Conservation (phyloP, 805 yeast species). For the Ogataea salicorniae region DNA sequence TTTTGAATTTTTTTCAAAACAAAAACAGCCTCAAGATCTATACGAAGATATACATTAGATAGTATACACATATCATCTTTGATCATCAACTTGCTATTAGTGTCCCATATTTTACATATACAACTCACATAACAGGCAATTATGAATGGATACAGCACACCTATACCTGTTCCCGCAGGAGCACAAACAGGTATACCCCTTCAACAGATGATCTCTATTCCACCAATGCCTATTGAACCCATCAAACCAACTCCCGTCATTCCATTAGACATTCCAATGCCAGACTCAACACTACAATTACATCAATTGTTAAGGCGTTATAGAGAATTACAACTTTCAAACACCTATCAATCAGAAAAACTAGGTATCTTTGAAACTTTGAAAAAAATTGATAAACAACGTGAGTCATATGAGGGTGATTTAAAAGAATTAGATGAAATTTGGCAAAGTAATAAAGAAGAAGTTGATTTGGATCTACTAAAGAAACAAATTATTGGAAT, state of each 20-base stretch:
- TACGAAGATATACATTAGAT: too few species aligned
- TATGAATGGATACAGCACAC: too few species aligned
- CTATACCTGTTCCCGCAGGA: too few species aligned
- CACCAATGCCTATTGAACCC: too few species aligned
- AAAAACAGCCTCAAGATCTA: too few species aligned
- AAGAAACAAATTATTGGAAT: constrained; percentile 58
- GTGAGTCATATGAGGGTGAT: constrained; percentile 31
- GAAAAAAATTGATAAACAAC: constrained; percentile 36
- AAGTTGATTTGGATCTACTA: constrained; percentile 43
- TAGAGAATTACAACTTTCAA: constrained; percentile 22
- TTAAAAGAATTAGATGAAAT: constrained; percentile 25
- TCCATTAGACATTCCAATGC: constrained; percentile 21
- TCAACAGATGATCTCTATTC: too few species aligned
- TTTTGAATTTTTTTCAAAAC: too few species aligned
- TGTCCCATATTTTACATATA: too few species aligned
- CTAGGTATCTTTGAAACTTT: constrained; percentile 40
- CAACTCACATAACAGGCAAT: too few species aligned
- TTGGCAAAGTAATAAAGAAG: constrained; percentile 22
- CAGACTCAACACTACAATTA: constrained; percentile 21
- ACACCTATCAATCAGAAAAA: constrained; percentile 32
- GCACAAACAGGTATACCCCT: too few species aligned
- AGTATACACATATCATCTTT: too few species aligned
- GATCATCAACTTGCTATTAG: too few species aligned
- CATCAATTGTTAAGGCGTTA: constrained; percentile 26
- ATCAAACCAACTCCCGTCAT: not conserved